A percentile compares a stretch with the other conserved stretches of the same genome.
These are phyloP conservation scores for Scheffersomyces lignosus DNA, from an alignment of 805 yeast genomes.

Conservation along the genomic window DNA sequence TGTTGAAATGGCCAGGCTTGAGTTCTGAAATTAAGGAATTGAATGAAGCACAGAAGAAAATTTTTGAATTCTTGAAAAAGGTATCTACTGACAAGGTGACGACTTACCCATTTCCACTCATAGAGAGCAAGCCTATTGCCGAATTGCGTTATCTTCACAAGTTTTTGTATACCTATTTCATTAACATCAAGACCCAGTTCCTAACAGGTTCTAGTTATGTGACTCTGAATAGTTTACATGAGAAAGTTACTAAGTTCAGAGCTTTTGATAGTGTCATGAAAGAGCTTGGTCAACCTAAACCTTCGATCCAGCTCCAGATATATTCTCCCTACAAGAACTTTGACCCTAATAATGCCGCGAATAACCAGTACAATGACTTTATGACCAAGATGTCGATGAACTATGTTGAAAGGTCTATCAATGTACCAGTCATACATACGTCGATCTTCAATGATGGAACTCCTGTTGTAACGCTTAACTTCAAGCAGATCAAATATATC, in stretches of 20 bases:
- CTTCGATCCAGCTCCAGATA: conserved; percentile 55
- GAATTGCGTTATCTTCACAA: conserved; percentile 42
- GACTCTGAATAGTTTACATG: conserved; percentile 15
- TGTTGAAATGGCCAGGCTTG: conserved; percentile 65
- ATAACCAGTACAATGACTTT: conserved; percentile 62
- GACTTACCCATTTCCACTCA: conserved; percentile 9
- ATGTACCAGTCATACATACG: conserved; percentile 54
- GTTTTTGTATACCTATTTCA: conserved; percentile 36
- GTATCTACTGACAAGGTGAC: conserved; percentile 18
- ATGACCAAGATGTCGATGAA: conserved; percentile 66
- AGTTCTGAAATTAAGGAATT: conserved; percentile 41
- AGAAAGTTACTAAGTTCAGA: conserved; percentile 28
- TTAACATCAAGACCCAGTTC: conserved; percentile 28
- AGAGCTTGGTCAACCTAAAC: conserved; percentile 59
- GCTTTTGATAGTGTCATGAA: conserved; percentile 49
- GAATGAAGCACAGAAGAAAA: conserved; percentile 24
- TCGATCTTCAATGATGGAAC: conserved; percentile 71
- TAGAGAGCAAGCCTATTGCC: conserved; percentile 30
- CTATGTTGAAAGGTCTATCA: conserved; percentile 46
- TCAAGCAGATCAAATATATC: conserved; percentile 34
- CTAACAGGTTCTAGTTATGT: conserved; percentile 22
- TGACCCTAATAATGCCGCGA: conserved; percentile 44
- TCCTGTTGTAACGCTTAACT: conserved; percentile 61
- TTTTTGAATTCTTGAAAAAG: conserved; percentile 26
- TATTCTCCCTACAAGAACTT: conserved; percentile 48